phyloP scores from a whole-genome alignment of 75 land plant species.

The Cupressus sempervirens region DNA sequence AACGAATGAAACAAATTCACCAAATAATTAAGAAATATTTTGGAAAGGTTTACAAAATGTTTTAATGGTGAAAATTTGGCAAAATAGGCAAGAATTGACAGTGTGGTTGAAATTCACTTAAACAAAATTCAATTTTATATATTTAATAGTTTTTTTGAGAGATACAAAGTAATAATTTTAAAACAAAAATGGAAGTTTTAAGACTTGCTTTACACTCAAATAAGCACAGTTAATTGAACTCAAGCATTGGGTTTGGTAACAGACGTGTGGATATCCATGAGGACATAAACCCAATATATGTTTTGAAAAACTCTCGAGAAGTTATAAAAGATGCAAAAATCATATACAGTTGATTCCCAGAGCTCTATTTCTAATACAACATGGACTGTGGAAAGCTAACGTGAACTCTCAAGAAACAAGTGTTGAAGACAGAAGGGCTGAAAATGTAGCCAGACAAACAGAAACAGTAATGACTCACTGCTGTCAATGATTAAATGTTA shows the following conservation, averaged over 20 bases:
- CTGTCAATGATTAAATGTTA: neutral
- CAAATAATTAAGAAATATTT: neutral
- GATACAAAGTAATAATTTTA: neutral
- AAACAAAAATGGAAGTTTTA: neutral
- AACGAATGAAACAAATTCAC: neutral
- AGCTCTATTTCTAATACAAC: no score
- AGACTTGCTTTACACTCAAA: neutral
- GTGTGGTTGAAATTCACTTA: neutral
- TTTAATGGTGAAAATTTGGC: no score
- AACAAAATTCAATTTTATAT: neutral
- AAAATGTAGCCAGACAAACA: neutral
- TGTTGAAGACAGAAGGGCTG: neutral
- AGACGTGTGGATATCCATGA: neutral
- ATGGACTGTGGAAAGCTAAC: no score
- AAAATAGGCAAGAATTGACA: neutral
- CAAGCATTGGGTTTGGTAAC: neutral
- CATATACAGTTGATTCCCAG: no score
- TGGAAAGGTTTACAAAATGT: neutral
- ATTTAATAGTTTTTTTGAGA: neutral
- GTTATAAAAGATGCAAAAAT: no score
- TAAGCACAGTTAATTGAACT: neutral
- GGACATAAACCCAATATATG: neutral
- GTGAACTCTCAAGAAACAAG: neutral
- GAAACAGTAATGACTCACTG: neutral
- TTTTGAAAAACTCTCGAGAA: neutral